A percentile compares a stretch with the other conserved stretches of the same genome.
These are phyloP conservation scores for Claviceps arundinis DNA, from an alignment of 2,329 filamentous ascomycete genomes.

Conservation along the genomic window DNA sequence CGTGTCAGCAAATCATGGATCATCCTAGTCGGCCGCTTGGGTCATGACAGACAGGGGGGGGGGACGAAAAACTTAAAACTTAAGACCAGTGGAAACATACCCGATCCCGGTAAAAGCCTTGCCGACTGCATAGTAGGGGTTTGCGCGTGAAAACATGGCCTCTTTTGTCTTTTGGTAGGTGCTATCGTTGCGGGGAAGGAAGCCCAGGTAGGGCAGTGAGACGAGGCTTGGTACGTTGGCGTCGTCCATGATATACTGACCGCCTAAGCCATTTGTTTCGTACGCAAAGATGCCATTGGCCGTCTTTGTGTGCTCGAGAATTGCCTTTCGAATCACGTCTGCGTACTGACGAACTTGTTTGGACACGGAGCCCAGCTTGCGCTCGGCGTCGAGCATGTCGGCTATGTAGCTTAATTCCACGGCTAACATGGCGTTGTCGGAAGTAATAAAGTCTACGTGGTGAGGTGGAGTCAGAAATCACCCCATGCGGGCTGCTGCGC, in stretches of 20 bases:
- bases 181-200: constrained; percentile 41
- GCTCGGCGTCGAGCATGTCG: constrained; percentile 50
- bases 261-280: constrained; percentile 65
- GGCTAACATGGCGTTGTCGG: constrained; percentile 25
- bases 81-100: constrained; percentile 7
- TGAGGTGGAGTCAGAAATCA: neutral
- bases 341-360: constrained; percentile 23
- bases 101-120: constrained; percentile 14
- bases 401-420: constrained; percentile 44
- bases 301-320: constrained; percentile 32
- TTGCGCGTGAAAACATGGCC: constrained; percentile 62
- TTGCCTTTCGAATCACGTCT: constrained; percentile 57
- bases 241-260: constrained; percentile 54
- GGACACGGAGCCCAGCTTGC: constrained; percentile 53
- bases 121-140: constrained; percentile 53
- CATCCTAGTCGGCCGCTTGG: too few species aligned
- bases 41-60: neutral
- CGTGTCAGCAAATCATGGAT: too few species aligned
- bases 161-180: constrained; percentile 68
- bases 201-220: constrained; percentile 51
- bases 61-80: neutral
- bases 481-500: neutral
- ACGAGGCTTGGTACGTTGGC: constrained; percentile 58
- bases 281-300: constrained; percentile 57
- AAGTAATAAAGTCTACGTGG: constrained; percentile 31